phyloP scores from a whole-genome alignment of 1,139 yeast genomes.

The Hyphopichia wangnamkhiaoensis region DNA sequence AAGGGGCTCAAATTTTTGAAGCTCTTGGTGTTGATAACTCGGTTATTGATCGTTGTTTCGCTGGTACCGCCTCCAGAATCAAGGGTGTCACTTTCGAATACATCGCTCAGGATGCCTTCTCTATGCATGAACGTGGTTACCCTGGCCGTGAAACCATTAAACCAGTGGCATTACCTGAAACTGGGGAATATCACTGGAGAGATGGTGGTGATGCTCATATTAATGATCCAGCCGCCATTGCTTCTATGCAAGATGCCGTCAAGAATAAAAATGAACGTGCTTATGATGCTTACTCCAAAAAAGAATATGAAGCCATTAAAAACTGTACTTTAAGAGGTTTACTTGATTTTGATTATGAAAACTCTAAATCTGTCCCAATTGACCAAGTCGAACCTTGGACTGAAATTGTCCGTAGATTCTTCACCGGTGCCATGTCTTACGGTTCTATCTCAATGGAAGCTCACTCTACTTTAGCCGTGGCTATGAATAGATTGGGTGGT shows the following conservation, averaged over 20 bases:
- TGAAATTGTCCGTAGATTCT: constrained; percentile 94
- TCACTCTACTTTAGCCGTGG: constrained; percentile 95
- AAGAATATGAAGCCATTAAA: constrained; percentile 88
- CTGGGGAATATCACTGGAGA: constrained; percentile 98
- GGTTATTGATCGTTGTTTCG: constrained; percentile 92
- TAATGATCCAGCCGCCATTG: constrained; percentile 93
- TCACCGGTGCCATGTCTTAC: constrained; percentile 99
- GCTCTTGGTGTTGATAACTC: constrained; percentile 95
- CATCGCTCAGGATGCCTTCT: constrained; percentile 94
- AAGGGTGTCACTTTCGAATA: constrained; percentile 94
- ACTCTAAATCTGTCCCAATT: constrained; percentile 75
- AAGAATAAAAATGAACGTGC: constrained; percentile 93
- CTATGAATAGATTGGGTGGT: constrained; percentile 97
- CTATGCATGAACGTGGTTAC: constrained; percentile 89
- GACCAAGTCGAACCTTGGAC: constrained; percentile 99
- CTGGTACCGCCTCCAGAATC: constrained; percentile 97
- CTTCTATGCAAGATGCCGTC: constrained; percentile 94
- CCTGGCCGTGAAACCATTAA: constrained; percentile 74
- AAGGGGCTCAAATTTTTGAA: constrained; percentile 98
- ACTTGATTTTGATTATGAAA: constrained; percentile 81
- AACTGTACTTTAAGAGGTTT: constrained; percentile 93
- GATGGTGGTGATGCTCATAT: constrained; percentile 97
- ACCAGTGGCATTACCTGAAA: constrained; percentile 81
- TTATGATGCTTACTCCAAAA: constrained; percentile 84
- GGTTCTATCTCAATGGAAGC: constrained; percentile 99